Evolutionary conservation across 2,329 filamentous ascomycete genomes (phyloP), one percentile per base, ranked within the genome.

Genomic region (Ceratocystis huliohia): DNA sequence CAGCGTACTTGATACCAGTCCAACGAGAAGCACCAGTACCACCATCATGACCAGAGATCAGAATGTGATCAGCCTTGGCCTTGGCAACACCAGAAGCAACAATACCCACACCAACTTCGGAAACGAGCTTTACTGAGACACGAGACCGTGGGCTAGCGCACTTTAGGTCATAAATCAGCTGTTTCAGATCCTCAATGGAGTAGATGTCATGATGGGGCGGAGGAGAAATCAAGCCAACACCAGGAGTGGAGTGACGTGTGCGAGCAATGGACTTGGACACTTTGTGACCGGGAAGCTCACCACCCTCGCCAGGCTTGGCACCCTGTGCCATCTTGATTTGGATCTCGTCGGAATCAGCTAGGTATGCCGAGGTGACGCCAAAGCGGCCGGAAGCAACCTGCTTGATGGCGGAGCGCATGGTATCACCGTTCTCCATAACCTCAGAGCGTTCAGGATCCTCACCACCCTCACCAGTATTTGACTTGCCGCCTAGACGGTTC

Each of bases 261-360:
- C 90, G 88, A 67, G 91, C 93, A 76, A 97, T 97, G 5, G 91
- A 89, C 73, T 89, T 89, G 69, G 92, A 94, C 33, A 97, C 93
- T 79, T 97, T 97, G 82, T 96, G 91, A 50, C 93, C 93, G 63
- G 93, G 93, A 73, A 97, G 84, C 77, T 97, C 93, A 83, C 93
- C 93, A 80, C 93, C 93, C 77, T 97, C 93, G 77, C 93, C 93
- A 66, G 93, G 93, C 83, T 97, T 97, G 69, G 93, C 93, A 75
- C 93, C 93, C 78, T 97, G 93, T 8, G 93, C 93, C 93, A 97
- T 97, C 84, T 97, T 97, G 79, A 97, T 97, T 77, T 97, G 93
- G 59, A 97, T 81, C 78, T 97, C 92, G 73, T 97, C 93, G 20
- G 93, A 90, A 75, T 97, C 93, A 63, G 92, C 91, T 17, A 97